phyloP scores from a whole-genome alignment of 2,329 filamentous ascomycete species.

The Didymella exigua region DNA sequence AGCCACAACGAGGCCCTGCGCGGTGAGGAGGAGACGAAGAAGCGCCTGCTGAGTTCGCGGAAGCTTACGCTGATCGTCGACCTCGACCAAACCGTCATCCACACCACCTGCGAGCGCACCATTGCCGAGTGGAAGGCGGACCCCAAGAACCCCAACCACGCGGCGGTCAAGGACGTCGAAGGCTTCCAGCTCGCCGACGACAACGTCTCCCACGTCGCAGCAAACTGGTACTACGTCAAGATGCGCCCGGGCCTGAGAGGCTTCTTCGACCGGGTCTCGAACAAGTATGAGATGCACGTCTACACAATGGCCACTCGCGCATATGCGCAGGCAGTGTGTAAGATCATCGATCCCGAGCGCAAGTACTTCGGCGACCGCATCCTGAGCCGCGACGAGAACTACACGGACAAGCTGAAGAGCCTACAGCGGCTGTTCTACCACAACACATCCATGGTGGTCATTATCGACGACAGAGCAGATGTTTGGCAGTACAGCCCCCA shows the following conservation, averaged over 20 bases:
- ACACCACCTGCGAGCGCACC: slow-evolving; percentile 95
- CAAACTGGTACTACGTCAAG: slow-evolving; percentile 93
- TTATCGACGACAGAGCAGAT: slow-evolving; percentile 95
- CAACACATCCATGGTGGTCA: slow-evolving; percentile 98
- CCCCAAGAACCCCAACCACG: slow-evolving; percentile 84
- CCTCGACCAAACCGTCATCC: slow-evolving; percentile 97
- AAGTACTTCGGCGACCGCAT: slow-evolving; percentile 93
- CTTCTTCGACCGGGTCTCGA: slow-evolving; percentile 78
- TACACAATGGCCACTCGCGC: slow-evolving; percentile 99
- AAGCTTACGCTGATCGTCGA: slow-evolving; percentile 96
- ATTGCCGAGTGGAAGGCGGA: slow-evolving; percentile 95
- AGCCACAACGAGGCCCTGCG: slow-evolving; percentile 79
- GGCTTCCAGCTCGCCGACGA: slow-evolving; percentile 91
- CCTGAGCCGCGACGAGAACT: slow-evolving; percentile 95
- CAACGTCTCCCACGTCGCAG: slow-evolving; percentile 43
- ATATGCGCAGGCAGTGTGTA: slow-evolving; percentile 91
- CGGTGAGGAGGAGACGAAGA: slow-evolving; percentile 85
- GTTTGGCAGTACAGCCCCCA: slow-evolving; percentile 95
- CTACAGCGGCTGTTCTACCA: slow-evolving; percentile 91
- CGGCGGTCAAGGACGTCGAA: slow-evolving; percentile 85
- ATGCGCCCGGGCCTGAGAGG: slow-evolving; percentile 83
- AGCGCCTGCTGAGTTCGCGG: slow-evolving; percentile 75
- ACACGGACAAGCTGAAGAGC: slow-evolving; percentile 88
- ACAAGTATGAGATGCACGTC: slow-evolving; percentile 92
- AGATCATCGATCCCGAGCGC: slow-evolving; percentile 87